phyloP scores from a whole-genome alignment of 2,329 filamentous ascomycete genomes.

The Neopestalotiopsis clavispora region DNA sequence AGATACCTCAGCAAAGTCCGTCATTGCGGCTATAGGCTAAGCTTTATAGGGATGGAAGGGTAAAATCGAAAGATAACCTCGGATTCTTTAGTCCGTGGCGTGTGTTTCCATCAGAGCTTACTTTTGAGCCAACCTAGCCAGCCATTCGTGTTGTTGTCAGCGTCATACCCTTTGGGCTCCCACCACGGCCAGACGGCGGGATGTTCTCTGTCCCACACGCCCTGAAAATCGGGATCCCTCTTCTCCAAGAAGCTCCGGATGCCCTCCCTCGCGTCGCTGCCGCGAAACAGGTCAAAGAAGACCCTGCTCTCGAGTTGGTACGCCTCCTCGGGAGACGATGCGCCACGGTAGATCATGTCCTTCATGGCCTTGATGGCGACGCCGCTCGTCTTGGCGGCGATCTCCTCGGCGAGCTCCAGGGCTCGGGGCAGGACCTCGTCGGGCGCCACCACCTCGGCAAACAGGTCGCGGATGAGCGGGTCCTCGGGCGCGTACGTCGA shows the following conservation, averaged over 20 bases:
- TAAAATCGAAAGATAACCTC: background rate
- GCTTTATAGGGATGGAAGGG: background rate
- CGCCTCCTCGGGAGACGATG: slow-evolving; percentile 67
- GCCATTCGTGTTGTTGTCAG: slow-evolving; percentile 32
- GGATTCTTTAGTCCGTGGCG: background rate
- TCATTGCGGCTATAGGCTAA: background rate
- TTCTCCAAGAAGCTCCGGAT: slow-evolving; percentile 74
- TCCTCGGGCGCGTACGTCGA: slow-evolving; percentile 58
- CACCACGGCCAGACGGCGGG: slow-evolving; percentile 72
- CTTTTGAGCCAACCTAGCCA: slow-evolving; percentile 22
- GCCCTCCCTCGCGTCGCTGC: slow-evolving; percentile 67
- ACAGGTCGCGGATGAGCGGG: slow-evolving; percentile 62
- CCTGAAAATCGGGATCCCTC: slow-evolving; percentile 65
- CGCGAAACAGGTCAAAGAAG: slow-evolving; percentile 64
- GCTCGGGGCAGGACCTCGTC: slow-evolving; percentile 68
- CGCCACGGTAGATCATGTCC: slow-evolving; percentile 70
- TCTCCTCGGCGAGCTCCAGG: slow-evolving; percentile 68
- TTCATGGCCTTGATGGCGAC: slow-evolving; percentile 71
- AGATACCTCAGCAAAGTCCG: background rate
- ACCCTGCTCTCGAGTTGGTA: slow-evolving; percentile 72
- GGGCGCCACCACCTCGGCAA: slow-evolving; percentile 67
- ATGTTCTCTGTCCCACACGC: slow-evolving; percentile 62
- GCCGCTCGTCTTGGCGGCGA: slow-evolving; percentile 68
- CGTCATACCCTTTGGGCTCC: slow-evolving; percentile 46
- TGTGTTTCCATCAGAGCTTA: slow-evolving; percentile 17